A percentile compares a stretch with the other conserved stretches of the same genome.
Conservation (phyloP, 768 basidiomycete species). For the Mycena capillaripes region DNA sequence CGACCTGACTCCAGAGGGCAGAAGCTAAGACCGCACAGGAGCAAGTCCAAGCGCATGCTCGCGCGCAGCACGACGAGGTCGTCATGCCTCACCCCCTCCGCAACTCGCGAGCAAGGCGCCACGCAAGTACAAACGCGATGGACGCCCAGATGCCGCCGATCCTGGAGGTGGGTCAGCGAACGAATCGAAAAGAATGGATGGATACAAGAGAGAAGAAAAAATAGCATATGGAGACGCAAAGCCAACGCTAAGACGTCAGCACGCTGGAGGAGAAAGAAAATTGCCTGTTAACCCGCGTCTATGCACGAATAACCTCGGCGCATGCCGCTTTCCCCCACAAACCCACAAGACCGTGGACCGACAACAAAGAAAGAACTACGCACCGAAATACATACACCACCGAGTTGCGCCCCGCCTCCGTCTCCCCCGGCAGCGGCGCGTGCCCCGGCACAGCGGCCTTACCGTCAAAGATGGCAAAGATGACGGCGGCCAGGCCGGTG, state of each 20-base stretch:
- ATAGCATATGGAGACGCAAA: too few relatives aligned
- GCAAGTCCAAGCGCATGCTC: too few relatives aligned
- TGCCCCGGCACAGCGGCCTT: background rate
- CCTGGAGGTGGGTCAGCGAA: constrained; percentile 46
- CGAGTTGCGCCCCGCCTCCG: constrained; percentile 66
- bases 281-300: too few relatives aligned
- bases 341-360: background rate
- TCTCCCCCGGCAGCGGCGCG: constrained; percentile 28
- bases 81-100: constrained; percentile 43
- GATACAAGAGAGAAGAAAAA: too few relatives aligned
- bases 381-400: constrained; percentile 87
- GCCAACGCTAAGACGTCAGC: too few relatives aligned
- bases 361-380: constrained; percentile 42
- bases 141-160: constrained; percentile 69
- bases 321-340: too few relatives aligned
- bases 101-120: constrained; percentile 68
- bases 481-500: constrained; percentile 85
- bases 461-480: constrained; percentile 88
- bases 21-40: too few relatives aligned
- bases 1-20: too few relatives aligned
- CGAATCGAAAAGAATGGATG: background rate
- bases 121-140: constrained; percentile 68
- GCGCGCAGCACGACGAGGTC: too few relatives aligned
- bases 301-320: too few relatives aligned
- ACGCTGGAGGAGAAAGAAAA: too few relatives aligned